Conservation (phyloP, 1,284 basidiomycete species). For the Ganoderma multipileum region DNA sequence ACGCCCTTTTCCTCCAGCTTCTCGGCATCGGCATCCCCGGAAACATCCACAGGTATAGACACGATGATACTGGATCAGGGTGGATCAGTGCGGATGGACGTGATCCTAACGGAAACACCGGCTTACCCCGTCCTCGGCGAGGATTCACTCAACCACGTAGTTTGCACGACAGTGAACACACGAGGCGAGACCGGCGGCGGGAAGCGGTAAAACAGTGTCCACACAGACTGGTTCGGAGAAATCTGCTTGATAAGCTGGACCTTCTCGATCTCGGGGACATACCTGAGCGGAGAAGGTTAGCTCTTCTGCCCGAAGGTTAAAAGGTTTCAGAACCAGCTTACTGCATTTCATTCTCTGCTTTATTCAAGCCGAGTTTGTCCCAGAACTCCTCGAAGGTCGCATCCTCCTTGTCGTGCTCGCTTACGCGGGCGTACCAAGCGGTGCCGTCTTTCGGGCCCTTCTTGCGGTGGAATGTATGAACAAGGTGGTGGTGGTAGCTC, state of each 20-base stretch:
- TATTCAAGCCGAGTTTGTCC: slow-evolving; percentile 68
- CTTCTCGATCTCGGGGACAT: slow-evolving; percentile 68
- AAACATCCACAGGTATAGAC: slow-evolving; percentile 76
- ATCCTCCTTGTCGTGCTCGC: slow-evolving; percentile 67
- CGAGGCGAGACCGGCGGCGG: slow-evolving; percentile 72
- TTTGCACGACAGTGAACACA: slow-evolving; percentile 77
- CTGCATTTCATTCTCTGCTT: slow-evolving; percentile 74
- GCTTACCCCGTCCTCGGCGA: slow-evolving; percentile 63
- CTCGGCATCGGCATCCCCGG: slow-evolving; percentile 59
- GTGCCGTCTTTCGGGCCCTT: slow-evolving; percentile 62
- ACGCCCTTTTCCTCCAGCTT: slow-evolving; percentile 72
- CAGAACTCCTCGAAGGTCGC: slow-evolving; percentile 77
- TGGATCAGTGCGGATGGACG: neutral
- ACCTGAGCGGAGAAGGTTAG: slow-evolving; percentile 49
- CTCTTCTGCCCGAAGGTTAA: neutral
- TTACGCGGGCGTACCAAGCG: slow-evolving; percentile 71
- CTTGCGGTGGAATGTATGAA: slow-evolving; percentile 59
- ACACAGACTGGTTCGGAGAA: slow-evolving; percentile 68
- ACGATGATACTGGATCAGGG: slow-evolving; percentile 61
- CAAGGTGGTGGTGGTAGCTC: slow-evolving; percentile 55
- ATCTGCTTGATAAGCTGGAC: slow-evolving; percentile 66
- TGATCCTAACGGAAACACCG: neutral
- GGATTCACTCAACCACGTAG: slow-evolving; percentile 55
- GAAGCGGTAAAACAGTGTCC: slow-evolving; percentile 78
- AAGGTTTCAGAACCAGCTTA: slow-evolving; percentile 42